phyloP scores from a whole-genome alignment of 108 stramenopile species.

The Fistulifera solaris region DNA sequence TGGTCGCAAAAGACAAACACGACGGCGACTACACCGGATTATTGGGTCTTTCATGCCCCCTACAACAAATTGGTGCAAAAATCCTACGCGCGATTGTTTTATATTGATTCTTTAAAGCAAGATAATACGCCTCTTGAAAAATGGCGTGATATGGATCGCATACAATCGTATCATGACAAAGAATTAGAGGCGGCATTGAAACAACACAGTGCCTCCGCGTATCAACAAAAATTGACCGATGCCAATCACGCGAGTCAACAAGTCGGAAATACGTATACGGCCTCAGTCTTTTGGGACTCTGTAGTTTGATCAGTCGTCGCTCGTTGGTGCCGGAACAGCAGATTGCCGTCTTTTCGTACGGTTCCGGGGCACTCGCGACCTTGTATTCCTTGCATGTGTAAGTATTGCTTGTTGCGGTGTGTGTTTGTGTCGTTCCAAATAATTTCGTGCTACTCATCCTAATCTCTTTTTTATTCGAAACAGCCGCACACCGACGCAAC shows the following conservation, averaged over 20 bases:
- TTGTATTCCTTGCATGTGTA: constrained; percentile 85
- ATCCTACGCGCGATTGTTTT: constrained; percentile 80
- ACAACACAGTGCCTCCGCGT: constrained; percentile 42
- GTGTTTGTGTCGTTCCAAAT: neutral
- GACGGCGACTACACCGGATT: constrained; percentile 65
- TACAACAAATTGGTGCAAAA: constrained; percentile 99
- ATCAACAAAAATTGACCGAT: constrained; percentile 39
- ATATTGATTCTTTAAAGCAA: constrained; percentile 71
- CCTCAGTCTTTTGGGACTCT: constrained; percentile 85
- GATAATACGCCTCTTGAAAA: constrained; percentile 22
- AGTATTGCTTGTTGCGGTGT: constrained; percentile 7
- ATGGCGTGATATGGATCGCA: constrained; percentile 61
- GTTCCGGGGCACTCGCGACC: constrained; percentile 86
- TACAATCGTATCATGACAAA: constrained; percentile 82
- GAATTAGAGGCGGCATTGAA: constrained; percentile 49
- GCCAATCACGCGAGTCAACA: constrained; percentile 65
- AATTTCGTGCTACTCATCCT: neutral
- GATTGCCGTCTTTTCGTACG: constrained; percentile 76
- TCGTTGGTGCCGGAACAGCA: constrained; percentile 63
- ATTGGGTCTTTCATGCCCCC: constrained; percentile 94
- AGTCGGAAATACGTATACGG: constrained; percentile 97
- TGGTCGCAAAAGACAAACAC: constrained; percentile 51
- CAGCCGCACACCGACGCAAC: constrained; percentile 20
- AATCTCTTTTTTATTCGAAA: constrained; percentile 9
- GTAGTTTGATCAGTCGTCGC: constrained; percentile 61